Conservation (phyloP, 257 asterid species). For the Buddleja alternifolia region DNA sequence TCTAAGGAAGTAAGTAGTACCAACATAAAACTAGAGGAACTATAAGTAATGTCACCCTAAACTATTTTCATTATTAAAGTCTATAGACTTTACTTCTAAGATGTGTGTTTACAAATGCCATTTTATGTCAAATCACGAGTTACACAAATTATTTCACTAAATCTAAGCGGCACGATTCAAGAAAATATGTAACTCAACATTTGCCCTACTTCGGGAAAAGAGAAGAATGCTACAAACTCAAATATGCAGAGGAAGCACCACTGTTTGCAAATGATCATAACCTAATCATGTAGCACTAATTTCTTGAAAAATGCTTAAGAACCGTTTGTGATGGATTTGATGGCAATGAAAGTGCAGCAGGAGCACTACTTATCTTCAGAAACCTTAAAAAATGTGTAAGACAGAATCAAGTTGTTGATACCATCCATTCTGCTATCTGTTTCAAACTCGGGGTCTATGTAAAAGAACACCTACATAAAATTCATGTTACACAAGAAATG, state of each 20-base stretch:
- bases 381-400: constrained; percentile 84
- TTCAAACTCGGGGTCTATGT: constrained; percentile 95
- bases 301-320: no score
- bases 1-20: no score
- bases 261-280: not conserved
- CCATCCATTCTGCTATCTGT: constrained; percentile 93
- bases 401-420: constrained; percentile 79
- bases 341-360: not conserved
- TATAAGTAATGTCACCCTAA: no score
- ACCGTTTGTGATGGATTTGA: not conserved
- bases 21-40: no score
- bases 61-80: no score
- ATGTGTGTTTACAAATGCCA: no score
- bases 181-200: not conserved
- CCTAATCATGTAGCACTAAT: no score
- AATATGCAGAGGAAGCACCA: not conserved
- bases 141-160: constrained; percentile 18
- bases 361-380: constrained; percentile 48
- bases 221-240: not conserved
- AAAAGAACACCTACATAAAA: constrained; percentile 72
- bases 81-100: no score
- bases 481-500: not conserved
- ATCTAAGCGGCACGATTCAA: not conserved
- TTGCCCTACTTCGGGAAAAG: not conserved
- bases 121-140: not conserved